Percentiles rank a stretch among this genome's conserved stretches.
phyloP scores from a whole-genome alignment of 169 alveolate genomes.

The Eimeria sp. region DNA sequence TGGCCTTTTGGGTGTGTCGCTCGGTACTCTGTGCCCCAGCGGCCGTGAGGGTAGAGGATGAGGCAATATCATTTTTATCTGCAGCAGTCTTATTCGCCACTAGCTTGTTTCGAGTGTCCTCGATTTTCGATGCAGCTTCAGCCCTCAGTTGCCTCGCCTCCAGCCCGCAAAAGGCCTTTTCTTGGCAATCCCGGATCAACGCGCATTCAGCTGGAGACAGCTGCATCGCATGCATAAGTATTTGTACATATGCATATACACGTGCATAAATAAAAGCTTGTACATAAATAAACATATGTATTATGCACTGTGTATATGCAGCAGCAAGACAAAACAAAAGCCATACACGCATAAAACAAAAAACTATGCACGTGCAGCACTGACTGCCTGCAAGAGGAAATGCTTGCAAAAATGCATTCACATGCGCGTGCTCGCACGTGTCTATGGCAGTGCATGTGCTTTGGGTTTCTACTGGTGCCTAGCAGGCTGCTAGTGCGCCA shows the following conservation, averaged over 20 bases:
- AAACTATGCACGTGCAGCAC: background rate
- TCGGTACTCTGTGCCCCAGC: background rate
- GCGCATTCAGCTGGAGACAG: conserved; percentile 50
- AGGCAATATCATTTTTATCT: background rate
- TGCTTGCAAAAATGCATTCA: background rate
- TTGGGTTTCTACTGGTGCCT: background rate
- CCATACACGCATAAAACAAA: background rate
- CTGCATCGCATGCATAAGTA: background rate
- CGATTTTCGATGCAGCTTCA: background rate
- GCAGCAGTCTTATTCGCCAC: background rate
- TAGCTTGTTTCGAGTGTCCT: background rate
- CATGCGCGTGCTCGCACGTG: background rate
- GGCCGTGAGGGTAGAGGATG: background rate
- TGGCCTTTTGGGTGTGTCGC: background rate
- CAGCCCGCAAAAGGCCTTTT: conserved; percentile 27
- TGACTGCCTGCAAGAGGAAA: background rate
- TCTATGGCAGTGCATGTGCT: background rate
- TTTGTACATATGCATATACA: background rate
- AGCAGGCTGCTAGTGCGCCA: background rate
- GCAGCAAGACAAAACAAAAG: background rate
- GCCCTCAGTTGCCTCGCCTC: conserved; percentile 50
- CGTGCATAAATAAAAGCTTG: background rate
- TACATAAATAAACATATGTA: no score
- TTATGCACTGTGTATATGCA: background rate
- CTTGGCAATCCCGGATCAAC: conserved; percentile 41